Conservation (phyloP, 1,139 yeast species). For the Lizanozyma gosingica region DNA sequence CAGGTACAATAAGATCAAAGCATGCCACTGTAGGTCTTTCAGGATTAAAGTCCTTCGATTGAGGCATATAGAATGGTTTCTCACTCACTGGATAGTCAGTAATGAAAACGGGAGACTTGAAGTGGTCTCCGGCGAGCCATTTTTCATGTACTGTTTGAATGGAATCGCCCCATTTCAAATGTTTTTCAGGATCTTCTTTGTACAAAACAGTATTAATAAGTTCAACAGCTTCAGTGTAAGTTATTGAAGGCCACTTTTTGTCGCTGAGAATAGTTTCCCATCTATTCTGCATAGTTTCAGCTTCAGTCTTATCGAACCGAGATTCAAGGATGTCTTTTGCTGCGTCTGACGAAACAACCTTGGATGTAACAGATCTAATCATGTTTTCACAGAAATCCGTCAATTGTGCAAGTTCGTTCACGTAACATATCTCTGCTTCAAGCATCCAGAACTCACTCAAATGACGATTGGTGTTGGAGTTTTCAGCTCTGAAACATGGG, state of each 20-base stretch:
- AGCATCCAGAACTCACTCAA: conserved; percentile 96
- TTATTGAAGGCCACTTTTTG: conserved; percentile 58
- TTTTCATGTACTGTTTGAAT: conserved; percentile 85
- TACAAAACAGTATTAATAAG: conserved; percentile 29
- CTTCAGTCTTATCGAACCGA: conserved; percentile 27
- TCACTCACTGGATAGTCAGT: conserved; percentile 74
- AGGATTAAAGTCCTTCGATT: conserved; percentile 22
- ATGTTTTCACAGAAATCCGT: conserved; percentile 61
- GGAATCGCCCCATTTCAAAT: conserved; percentile 57
- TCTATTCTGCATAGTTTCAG: conserved; percentile 16
- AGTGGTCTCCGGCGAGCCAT: conserved; percentile 68
- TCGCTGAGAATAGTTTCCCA: conserved; percentile 25
- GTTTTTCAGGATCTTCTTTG: conserved; percentile 18
- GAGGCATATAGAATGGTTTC: conserved; percentile 89
- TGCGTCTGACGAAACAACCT: conserved; percentile 10
- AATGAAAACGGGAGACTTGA: conserved; percentile 73
- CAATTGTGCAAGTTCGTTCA: conserved; percentile 48
- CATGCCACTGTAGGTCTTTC: conserved; percentile 69
- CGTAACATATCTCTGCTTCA: conserved; percentile 80
- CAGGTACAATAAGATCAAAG: conserved; percentile 82
- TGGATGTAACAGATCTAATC: conserved; percentile 47
- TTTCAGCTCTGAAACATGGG: conserved; percentile 93
- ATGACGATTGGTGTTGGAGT: conserved; percentile 85
- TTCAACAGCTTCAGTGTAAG: conserved; percentile 68
- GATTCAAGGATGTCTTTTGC: conserved; percentile 24